Conservation (phyloP, 306 rosid genomes). For the Luffa acutangula region DNA sequence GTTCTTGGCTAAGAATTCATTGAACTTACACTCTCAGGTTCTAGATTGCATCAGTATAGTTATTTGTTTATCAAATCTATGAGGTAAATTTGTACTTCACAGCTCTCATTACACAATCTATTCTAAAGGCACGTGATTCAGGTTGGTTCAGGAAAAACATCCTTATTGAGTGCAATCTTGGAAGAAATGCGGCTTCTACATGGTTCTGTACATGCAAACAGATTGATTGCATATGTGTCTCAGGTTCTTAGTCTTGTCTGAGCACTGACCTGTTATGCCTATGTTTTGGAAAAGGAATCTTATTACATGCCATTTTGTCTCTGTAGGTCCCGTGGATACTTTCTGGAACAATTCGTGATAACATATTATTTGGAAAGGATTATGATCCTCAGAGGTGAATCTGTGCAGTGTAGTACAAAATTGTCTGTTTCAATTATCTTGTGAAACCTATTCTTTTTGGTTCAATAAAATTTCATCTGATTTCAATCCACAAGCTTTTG, state of each 20-base stretch:
- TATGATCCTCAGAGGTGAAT: conserved; percentile 60
- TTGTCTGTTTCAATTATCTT: background rate
- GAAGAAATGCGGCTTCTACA: conserved; percentile 55
- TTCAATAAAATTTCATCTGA: background rate
- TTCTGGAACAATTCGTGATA: conserved; percentile 88
- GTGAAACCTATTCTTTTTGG: background rate
- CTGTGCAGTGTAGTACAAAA: background rate
- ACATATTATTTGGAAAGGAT: conserved; percentile 70
- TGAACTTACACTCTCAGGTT: background rate
- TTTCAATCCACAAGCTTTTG: background rate
- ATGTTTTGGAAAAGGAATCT: conserved; percentile 12
- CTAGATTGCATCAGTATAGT: background rate
- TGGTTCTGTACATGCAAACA: conserved; percentile 51
- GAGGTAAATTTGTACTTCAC: background rate
- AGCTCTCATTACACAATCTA: background rate
- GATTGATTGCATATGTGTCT: conserved; percentile 77
- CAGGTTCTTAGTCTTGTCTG: conserved; percentile 48
- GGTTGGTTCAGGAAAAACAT: conserved; percentile 99
- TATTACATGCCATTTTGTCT: conserved; percentile 14
- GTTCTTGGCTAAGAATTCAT: background rate
- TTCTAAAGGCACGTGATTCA: conserved; percentile 18
- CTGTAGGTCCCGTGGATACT: conserved; percentile 88
- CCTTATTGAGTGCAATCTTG: conserved; percentile 63
- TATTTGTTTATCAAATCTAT: background rate
- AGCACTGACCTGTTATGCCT: background rate